Conservation (phyloP, 768 basidiomycete genomes). For the Sporobolomyces roseus region DNA sequence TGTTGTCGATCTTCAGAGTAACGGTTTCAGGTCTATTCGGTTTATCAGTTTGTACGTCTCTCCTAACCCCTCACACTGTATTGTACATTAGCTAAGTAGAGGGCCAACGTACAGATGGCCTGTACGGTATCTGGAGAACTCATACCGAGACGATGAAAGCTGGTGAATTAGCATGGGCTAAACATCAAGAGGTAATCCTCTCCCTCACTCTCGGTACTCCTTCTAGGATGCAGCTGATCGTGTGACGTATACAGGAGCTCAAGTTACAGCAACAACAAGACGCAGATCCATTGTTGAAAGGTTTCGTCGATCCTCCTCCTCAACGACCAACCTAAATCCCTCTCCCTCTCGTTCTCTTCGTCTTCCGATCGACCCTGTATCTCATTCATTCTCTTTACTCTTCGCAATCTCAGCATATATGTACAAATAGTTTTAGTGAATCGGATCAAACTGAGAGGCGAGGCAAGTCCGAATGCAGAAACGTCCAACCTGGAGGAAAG, state of each 20-base stretch:
- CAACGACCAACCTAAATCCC: slow-evolving; percentile 13
- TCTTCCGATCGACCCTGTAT: background rate
- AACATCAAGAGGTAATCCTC: slow-evolving; percentile 17
- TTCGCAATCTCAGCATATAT: background rate
- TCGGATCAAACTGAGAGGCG: too few relatives aligned
- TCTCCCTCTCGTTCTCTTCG: background rate
- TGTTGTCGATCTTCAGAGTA: background rate
- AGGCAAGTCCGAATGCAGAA: too few relatives aligned
- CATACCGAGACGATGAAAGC: slow-evolving; percentile 34
- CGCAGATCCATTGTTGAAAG: slow-evolving; percentile 23
- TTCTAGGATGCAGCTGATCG: background rate
- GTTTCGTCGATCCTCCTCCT: slow-evolving; percentile 26
- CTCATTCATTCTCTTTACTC: background rate
- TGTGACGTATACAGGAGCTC: background rate
- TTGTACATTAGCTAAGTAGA: background rate
- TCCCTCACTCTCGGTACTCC: background rate
- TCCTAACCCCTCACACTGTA: background rate
- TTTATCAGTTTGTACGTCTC: slow-evolving; percentile 24
- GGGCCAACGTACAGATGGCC: slow-evolving; percentile 9
- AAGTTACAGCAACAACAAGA: background rate
- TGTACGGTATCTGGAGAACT: slow-evolving; percentile 26
- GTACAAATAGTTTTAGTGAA: too few relatives aligned
- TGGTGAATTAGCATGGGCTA: slow-evolving; percentile 18
- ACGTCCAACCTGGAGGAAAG: too few relatives aligned
- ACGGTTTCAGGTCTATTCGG: slow-evolving; percentile 29